Base-by-base conservation (phyloP, 1,284 basidiomycete species). In the Rhodotorula sp. region DNA sequence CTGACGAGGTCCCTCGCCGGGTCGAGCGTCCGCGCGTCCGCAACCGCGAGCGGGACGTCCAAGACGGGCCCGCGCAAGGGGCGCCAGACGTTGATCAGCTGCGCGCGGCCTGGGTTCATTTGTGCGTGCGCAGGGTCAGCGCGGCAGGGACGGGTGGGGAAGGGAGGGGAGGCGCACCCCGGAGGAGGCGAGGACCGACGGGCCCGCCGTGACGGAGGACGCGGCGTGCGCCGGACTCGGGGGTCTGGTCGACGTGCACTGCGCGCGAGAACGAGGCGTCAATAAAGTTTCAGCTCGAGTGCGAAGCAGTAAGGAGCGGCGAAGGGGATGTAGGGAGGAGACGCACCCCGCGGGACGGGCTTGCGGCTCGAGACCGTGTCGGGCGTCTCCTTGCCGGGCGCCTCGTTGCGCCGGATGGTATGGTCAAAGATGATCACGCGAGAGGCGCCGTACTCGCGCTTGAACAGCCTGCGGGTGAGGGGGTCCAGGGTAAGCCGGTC, bases 31-130 rank as follows among this genome's bases (percentile, higher is more conserved):
- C 86, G 80, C 62, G 81, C 88, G 76, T 90, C 89, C 76, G 87
- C 88, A 10, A 89, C 81, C 1, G 86, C 86, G 54, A 90, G 83
- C 2, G 89, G 89, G 81, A 82, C 84, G 77, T 89, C 88, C 50
- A 82, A 79, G 17, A 87, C 85, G 6, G 85, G 78, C 70, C 85
- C 81, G 13, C 80, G 74, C 70, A 90, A 87, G 1, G 89, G 88
- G 15, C 88, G 82, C 89, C 89, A 90, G 69, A 90, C 84, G 81
- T 90, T 90, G 81, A 90, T 86, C 65, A 90, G 87, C 79, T 90
- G 88, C 81, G 86, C 87, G 34, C 87, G 85, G 37, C 82, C 80
- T 61, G 82, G 79, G 36, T 13, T 6, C 34, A 6, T 6, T 34
- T 86, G 79, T 34, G 85, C 81, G 34, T 10, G 19, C n/a, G n/a